A percentile compares a stretch with the other conserved stretches of the same genome.
Evolutionary conservation across 768 basidiomycete species (phyloP).

Genomic region (Collybia nuda): DNA sequence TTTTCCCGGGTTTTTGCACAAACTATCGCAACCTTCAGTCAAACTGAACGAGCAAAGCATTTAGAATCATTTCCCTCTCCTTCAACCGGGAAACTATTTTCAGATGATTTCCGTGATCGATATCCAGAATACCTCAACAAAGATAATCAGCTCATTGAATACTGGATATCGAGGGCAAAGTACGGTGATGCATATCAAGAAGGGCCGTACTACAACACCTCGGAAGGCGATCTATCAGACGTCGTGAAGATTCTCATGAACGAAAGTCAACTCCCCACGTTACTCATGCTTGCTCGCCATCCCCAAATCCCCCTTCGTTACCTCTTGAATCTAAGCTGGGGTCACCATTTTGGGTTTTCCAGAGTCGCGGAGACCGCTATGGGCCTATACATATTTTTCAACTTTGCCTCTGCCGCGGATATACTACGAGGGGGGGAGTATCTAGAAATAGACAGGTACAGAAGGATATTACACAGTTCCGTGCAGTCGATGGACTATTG

Average conservation of each 20-base stretch:
- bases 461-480: slow-evolving; percentile 12
- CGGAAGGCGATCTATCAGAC: slow-evolving; percentile 27
- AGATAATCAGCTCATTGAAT: slow-evolving; percentile 26
- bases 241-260: slow-evolving; percentile 34
- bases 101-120: slow-evolving; percentile 23
- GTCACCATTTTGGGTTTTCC: slow-evolving; percentile 32
- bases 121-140: slow-evolving; percentile 29
- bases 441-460: slow-evolving; percentile 17
- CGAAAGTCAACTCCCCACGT: slow-evolving; percentile 27
- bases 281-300: slow-evolving; percentile 37
- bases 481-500: slow-evolving; percentile 22
- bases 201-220: slow-evolving; percentile 13
- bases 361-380: slow-evolving; percentile 28
- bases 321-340: slow-evolving; percentile 25
- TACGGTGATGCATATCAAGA: neutral
- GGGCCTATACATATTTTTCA: slow-evolving; percentile 34
- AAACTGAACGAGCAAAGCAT: slow-evolving; percentile 36
- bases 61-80: slow-evolving; percentile 12
- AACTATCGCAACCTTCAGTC: slow-evolving; percentile 29
- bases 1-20: slow-evolving; percentile 26
- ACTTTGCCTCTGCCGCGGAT: slow-evolving; percentile 28
- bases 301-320: slow-evolving; percentile 26
- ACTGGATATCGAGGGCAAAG: slow-evolving; percentile 26
- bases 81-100: slow-evolving; percentile 23
- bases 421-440: slow-evolving; percentile 25